Evolutionary conservation across 2,329 filamentous ascomycete species (phyloP).

Genomic region (Chaetomiaceae sp.): DNA sequence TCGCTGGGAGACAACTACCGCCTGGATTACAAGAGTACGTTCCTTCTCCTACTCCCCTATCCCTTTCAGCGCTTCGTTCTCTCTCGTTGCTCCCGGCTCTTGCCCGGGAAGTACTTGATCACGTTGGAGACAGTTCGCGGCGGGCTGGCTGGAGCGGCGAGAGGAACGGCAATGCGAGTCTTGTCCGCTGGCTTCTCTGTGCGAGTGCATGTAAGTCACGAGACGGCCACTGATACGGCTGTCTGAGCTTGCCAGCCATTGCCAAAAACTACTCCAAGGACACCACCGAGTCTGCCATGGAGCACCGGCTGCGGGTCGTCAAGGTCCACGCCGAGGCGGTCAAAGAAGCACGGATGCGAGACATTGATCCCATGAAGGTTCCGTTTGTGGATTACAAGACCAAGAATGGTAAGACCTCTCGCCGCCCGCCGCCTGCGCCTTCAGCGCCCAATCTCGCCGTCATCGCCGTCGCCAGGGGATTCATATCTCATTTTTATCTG

Average conservation of each 20-base stretch:
- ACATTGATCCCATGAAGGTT: constrained; percentile 41
- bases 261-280: constrained; percentile 27
- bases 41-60: background rate
- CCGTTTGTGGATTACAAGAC: constrained; percentile 34
- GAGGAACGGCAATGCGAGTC: background rate
- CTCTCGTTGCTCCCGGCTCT: background rate
- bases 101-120: constrained; percentile 3
- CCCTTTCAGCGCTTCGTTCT: background rate
- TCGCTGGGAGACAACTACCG: constrained; percentile 44
- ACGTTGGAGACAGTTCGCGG: background rate
- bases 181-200: background rate
- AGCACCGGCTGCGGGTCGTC: constrained; percentile 47
- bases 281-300: constrained; percentile 37
- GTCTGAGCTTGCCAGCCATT: constrained; percentile 36
- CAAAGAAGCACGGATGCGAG: constrained; percentile 29
- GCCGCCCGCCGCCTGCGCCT: background rate
- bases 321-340: constrained; percentile 38
- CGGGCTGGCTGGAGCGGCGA: constrained; percentile 2
- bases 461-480: background rate
- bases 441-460: background rate
- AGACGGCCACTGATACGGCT: constrained; percentile 16
- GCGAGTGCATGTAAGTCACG: background rate
- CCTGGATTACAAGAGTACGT: constrained; percentile 57
- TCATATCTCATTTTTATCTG: background rate
- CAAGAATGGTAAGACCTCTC: constrained; percentile 10